Evolutionary conservation across 306 rosid species (phyloP).

Genomic region (Castanopsis chinensis): DNA sequence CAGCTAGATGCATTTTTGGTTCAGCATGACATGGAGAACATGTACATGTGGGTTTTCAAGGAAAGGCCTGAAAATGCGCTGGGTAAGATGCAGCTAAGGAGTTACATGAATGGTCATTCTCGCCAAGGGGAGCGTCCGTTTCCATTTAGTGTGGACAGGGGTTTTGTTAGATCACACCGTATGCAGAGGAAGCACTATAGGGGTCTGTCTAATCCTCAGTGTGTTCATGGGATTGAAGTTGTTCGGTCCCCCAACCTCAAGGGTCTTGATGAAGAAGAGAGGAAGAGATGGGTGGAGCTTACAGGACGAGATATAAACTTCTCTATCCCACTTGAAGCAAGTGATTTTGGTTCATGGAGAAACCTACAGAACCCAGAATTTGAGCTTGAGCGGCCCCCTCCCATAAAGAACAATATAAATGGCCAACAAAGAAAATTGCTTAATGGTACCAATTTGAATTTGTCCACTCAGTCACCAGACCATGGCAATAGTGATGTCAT

Average conservation of each 20-base stretch:
- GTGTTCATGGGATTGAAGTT: conserved; percentile 62
- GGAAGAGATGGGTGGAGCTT: conserved; percentile 59
- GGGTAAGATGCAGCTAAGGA: conserved; percentile 70
- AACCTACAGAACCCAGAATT: conserved; percentile 46
- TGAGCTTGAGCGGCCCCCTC: conserved; percentile 50
- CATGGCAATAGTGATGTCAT: conserved; percentile 36
- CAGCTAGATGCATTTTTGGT: conserved; percentile 66
- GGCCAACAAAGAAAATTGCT: conserved; percentile 47
- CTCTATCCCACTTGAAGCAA: conserved; percentile 52
- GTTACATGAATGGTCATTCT: conserved; percentile 70
- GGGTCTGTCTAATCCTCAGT: conserved; percentile 65
- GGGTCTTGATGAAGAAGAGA: conserved; percentile 51
- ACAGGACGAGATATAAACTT: conserved; percentile 62
- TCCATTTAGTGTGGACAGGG: conserved; percentile 58
- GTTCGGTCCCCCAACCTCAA: conserved; percentile 53
- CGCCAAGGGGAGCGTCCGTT: conserved; percentile 64
- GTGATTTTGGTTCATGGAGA: conserved; percentile 63
- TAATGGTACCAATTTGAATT: conserved; percentile 53
- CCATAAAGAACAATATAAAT: conserved; percentile 34
- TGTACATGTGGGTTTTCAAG: conserved; percentile 78
- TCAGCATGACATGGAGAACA: conserved; percentile 70
- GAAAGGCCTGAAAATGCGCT: conserved; percentile 61
- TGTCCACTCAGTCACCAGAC: conserved; percentile 49
- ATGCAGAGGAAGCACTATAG: conserved; percentile 72
- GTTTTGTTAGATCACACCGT: conserved; percentile 63